A percentile compares a stretch with the other conserved stretches of the same genome.
Conservation (phyloP, 1,284 basidiomycete genomes). For the Ustilago vetiveriae region DNA sequence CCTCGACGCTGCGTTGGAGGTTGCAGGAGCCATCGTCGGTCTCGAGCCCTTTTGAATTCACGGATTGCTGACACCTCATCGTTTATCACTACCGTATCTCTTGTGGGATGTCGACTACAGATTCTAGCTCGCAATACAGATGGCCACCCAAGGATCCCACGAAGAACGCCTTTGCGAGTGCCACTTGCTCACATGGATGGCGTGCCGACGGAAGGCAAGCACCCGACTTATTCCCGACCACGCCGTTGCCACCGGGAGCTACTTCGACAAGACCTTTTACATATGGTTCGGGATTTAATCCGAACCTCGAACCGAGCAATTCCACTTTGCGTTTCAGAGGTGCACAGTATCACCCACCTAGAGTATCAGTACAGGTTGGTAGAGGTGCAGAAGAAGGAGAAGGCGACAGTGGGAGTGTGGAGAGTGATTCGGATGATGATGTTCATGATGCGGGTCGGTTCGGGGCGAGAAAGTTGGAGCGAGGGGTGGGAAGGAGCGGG, state of each 20-base stretch:
- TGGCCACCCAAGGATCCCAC: conserved; percentile 71
- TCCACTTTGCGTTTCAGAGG: conserved; percentile 3
- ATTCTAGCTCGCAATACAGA: conserved; percentile 67
- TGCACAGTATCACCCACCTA: no score
- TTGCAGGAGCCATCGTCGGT: no score
- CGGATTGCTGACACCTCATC: not conserved
- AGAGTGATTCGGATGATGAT: conserved; percentile 25
- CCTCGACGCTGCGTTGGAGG: not conserved
- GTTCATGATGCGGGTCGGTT: not conserved
- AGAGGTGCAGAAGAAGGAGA: not conserved
- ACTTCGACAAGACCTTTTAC: conserved; percentile 78
- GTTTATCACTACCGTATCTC: no score
- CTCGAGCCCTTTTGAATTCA: no score
- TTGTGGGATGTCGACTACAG: conserved; percentile 49
- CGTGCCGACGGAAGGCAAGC: conserved; percentile 1
- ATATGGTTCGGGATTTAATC: conserved; percentile 74
- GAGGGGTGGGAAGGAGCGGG: no score
- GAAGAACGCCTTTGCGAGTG: not conserved
- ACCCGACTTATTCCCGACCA: not conserved
- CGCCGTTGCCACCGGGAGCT: conserved; percentile 7
- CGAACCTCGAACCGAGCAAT: conserved; percentile 19
- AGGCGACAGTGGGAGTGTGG: conserved; percentile 2
- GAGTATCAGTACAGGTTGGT: no score
- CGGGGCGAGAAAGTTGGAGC: no score
- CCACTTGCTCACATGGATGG: conserved; percentile 6